Evolutionary conservation across 2,329 filamentous ascomycete genomes (phyloP), one percentile per base, ranked within the genome.

Genomic region (Grosmannia clavigera): DNA sequence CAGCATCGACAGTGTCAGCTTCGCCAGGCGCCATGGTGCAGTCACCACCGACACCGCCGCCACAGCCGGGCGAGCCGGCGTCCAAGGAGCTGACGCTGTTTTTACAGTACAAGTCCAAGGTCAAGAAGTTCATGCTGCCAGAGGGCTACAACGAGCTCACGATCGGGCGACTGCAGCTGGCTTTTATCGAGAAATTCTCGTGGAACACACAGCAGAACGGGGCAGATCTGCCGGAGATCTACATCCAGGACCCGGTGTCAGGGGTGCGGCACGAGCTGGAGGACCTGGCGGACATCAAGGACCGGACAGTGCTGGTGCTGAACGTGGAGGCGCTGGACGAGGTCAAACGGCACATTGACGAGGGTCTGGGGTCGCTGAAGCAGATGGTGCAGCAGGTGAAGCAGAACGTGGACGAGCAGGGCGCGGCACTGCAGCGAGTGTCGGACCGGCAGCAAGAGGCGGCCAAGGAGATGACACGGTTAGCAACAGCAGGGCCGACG

Each of bases 141-240:
- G 91, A 95, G 70, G 92, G 92, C 1, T 86, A 86, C 65, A 85
- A 86, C 38, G 90, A 92, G 63, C 78, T 99, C 12, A 92, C 90
- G 3, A 86, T 96, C 61, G 91, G 91, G 1, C 83, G 92, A 29
- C 74, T 99, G 61, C 92, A 99, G 71, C 80, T 99, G 33, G 92
- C 94, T 0, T 99, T 99, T 67, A 99, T 99, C 66, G 94, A 99
- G 66, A 99, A 96, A 70, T 99, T 99, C 70, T 94, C 92, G 0
- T 99, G 95, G 92, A 97, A 96, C 67, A 96, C 92, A 0, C 92
- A 97, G 67, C 87, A 90, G 62, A 95, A 96, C 67, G 94, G 94
- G 9, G 83, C 85, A 16, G 94, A 99, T 70, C 75, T 99, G 54
- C 94, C 94, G 0, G 94, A 99, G 67, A 97, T 99, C 19, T 96